These are phyloP conservation scores for Adansonia rubrostipa DNA, from an alignment of 441 rosid species.

Conservation along the genomic window DNA sequence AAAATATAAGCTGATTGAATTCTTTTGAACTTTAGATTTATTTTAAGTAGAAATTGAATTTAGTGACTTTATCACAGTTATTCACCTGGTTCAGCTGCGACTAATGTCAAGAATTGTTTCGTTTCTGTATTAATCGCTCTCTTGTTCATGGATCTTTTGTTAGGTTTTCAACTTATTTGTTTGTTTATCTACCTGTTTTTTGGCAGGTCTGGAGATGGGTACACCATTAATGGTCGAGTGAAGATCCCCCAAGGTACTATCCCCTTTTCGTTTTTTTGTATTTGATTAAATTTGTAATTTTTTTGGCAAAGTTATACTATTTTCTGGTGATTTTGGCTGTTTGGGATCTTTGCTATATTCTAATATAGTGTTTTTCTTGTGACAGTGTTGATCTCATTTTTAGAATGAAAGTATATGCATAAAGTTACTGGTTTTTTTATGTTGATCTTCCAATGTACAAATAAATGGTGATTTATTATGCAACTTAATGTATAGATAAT, in stretches of 20 bases:
- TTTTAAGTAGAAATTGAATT: constrained; percentile 2
- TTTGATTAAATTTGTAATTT: not conserved
- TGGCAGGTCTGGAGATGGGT: constrained; percentile 69
- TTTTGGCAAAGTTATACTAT: not conserved
- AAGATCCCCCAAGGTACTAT: constrained; percentile 64
- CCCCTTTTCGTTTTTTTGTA: not conserved
- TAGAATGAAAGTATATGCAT: not conserved
- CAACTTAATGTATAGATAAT: not conserved
- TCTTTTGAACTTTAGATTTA: not conserved
- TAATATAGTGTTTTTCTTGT: not conserved
- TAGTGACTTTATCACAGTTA: not conserved
- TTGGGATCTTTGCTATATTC: not conserved
- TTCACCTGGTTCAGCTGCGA: not conserved
- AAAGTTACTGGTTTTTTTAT: not conserved
- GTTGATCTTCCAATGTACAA: not conserved
- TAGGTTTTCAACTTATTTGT: constrained; percentile 1
- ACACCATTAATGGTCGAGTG: constrained; percentile 77
- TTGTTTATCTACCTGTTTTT: constrained; percentile 14
- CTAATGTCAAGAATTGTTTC: not conserved
- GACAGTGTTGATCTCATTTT: not conserved
- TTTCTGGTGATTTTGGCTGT: constrained; percentile 8
- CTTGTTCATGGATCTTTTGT: constrained; percentile 13
- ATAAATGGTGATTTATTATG: not conserved
- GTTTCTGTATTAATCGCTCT: not conserved
- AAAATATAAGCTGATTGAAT: not conserved